Evolutionary conservation across 257 asterid species (phyloP).

Genomic region (Fraxinus cuspidata): DNA sequence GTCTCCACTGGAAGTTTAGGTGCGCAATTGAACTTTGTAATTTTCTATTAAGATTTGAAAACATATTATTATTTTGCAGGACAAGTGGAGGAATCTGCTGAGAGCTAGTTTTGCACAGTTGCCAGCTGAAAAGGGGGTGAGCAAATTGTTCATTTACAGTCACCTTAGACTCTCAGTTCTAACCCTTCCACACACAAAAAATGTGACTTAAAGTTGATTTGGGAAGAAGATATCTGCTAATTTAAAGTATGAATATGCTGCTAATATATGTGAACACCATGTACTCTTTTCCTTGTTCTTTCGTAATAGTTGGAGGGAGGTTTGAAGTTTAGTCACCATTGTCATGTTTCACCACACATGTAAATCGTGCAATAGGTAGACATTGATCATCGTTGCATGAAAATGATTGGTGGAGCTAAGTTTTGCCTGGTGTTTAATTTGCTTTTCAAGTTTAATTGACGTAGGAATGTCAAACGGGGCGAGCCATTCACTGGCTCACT

Average conservation of each 20-base stretch:
- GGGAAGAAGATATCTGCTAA: not conserved
- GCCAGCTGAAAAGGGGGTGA: conserved; percentile 76
- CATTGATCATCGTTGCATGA: conserved; percentile 5
- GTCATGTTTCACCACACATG: not conserved
- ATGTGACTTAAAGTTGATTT: conserved; percentile 10
- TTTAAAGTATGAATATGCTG: not conserved
- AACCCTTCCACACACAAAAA: not conserved
- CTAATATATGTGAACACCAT: not conserved
- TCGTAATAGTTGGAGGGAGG: not conserved
- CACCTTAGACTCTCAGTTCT: conserved; percentile 3
- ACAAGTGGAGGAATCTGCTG: conserved; percentile 97
- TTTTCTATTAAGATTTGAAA: conserved; percentile 9
- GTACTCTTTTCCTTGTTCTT: not conserved
- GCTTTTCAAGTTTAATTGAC: not conserved
- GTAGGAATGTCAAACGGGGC: no score
- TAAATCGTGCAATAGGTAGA: not conserved
- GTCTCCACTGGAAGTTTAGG: conserved; percentile 10
- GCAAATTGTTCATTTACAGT: conserved; percentile 28
- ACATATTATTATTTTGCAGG: conserved; percentile 48
- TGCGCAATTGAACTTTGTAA: not conserved
- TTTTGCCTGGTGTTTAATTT: not conserved
- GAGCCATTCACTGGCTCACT: no score
- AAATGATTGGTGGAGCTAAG: not conserved
- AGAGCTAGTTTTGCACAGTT: conserved; percentile 81
- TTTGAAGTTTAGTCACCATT: not conserved